Conservation (phyloP, 2,329 filamentous ascomycete species). For the Cladorrhinum sp. region DNA sequence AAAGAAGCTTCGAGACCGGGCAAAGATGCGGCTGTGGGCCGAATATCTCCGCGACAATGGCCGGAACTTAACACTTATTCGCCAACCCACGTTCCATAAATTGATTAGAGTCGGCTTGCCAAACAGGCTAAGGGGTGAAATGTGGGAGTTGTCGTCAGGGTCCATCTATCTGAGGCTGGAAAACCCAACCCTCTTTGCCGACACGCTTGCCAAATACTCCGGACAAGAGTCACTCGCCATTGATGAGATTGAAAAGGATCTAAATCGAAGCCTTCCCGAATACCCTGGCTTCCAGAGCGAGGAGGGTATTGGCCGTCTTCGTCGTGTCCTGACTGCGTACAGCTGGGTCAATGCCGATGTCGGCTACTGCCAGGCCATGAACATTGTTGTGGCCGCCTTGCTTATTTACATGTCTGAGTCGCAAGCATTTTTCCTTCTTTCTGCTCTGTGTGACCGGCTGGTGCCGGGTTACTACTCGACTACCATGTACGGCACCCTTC, state of each 20-base stretch:
- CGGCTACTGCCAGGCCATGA: slow-evolving; percentile 99
- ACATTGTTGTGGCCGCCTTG: slow-evolving; percentile 96
- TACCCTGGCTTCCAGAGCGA: slow-evolving; percentile 97
- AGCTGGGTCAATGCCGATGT: slow-evolving; percentile 96
- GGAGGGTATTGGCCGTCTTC: slow-evolving; percentile 85
- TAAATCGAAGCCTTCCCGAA: slow-evolving; percentile 93
- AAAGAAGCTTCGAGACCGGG: slow-evolving; percentile 87
- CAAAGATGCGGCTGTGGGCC: slow-evolving; percentile 96
- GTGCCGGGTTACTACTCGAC: slow-evolving; percentile 97
- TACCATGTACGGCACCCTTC: slow-evolving; percentile 96
- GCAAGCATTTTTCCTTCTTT: slow-evolving; percentile 93
- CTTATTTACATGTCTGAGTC: slow-evolving; percentile 97
- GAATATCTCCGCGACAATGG: slow-evolving; percentile 96
- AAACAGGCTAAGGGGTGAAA: slow-evolving; percentile 87
- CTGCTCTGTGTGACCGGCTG: slow-evolving; percentile 85
- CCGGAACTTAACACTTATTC: slow-evolving; percentile 84
- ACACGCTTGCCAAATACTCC: slow-evolving; percentile 79
- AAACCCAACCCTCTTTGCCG: slow-evolving; percentile 76
- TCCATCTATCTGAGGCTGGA: slow-evolving; percentile 86
- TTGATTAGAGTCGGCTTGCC: slow-evolving; percentile 92
- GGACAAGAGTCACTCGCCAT: slow-evolving; percentile 91
- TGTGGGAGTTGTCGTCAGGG: slow-evolving; percentile 93
- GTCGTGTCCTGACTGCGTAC: slow-evolving; percentile 91
- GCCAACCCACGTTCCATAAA: slow-evolving; percentile 97
- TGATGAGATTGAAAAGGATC: slow-evolving; percentile 97